Base-by-base conservation (phyloP, 192 early-diverging fungal genomes). In the Coemansia sp. region DNA sequence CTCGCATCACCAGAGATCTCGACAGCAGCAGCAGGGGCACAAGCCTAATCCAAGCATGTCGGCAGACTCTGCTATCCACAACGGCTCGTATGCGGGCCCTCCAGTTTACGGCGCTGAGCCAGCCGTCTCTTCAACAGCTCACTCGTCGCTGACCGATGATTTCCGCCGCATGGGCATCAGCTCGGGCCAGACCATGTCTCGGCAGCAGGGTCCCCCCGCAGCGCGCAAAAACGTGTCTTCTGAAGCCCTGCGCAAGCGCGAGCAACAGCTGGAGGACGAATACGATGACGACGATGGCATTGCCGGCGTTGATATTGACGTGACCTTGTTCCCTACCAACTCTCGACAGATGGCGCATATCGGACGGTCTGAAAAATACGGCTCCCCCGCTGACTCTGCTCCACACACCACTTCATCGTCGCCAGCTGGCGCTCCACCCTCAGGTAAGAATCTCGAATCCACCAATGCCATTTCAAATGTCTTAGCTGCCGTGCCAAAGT, bases 251-350 rank as follows among this genome's bases (percentile, higher is more conserved):
- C 65, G 73, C 15, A 59, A 65, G 50, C 68, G 78, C 17, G 78
- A 81, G 67, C 79, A 73, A 51, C 62, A 60, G 21, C 68, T 76
- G 15, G 79, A 81, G 25, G 58, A 73, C 51, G 79, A 58, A 21
- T 81, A 81, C 63, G 79, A 81, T 67, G 66, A 73, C 1, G 74
- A 76, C 61, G 78, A 81, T 45, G 78, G 78, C 45, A 68, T 42
- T 29, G 38, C 74, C 7, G 71, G 67, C 60, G 62, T 19, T 27
- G 78, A 73, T 32, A 64, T 81, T 15, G 78, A 81, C 25, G 46
- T 62, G 46, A 70, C 70, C 5, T 60, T 81, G 51, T 81, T 81
- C 42, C 78, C 78, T 36, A 38, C 70, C 19, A 76, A 63, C 39
- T 48, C 64, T 25, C 37, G 57, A 14, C 79, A 81, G 65, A 66